Evolutionary conservation across 805 yeast species (phyloP).

Genomic region (Wickerhamiella allomyrinae): DNA sequence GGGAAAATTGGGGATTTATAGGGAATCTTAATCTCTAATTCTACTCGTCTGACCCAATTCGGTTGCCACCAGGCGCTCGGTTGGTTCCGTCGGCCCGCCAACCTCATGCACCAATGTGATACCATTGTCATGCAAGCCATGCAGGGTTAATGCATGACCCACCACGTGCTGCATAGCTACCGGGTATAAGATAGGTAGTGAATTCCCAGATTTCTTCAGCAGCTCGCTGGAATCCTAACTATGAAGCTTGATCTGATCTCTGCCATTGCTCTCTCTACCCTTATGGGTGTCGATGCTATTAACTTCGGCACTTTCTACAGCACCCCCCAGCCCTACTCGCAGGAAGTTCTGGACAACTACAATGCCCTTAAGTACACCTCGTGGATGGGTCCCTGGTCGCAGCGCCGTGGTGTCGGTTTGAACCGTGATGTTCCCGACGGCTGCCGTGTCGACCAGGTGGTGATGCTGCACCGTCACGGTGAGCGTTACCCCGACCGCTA

Average conservation of each 20-base stretch:
- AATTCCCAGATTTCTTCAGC: too few species aligned
- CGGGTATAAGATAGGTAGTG: neutral
- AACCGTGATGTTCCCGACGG: conserved; percentile 37
- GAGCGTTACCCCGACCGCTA: conserved; percentile 36
- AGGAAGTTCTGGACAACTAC: conserved; percentile 26
- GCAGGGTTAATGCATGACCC: too few species aligned
- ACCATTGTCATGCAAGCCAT: too few species aligned
- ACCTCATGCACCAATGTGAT: too few species aligned
- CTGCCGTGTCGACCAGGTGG: conserved; percentile 42
- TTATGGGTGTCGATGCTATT: neutral
- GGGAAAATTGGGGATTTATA: too few species aligned
- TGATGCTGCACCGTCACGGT: conserved; percentile 41
- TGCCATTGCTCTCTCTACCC: conserved; percentile 4
- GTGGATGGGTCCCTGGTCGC: conserved; percentile 38
- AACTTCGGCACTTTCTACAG: conserved; percentile 1
- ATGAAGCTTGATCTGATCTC: conserved; percentile 3
- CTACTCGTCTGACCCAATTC: too few species aligned
- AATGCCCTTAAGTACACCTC: conserved; percentile 33
- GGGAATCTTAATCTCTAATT: too few species aligned
- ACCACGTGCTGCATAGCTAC: neutral
- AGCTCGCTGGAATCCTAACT: too few species aligned
- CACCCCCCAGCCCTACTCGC: conserved; percentile 4
- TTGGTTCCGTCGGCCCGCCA: too few species aligned
- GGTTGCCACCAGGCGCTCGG: too few species aligned
- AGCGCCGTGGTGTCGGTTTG: conserved; percentile 39